Base-by-base conservation (phyloP, 2,329 filamentous ascomycete species). In the Venturia oleaginea region DNA sequence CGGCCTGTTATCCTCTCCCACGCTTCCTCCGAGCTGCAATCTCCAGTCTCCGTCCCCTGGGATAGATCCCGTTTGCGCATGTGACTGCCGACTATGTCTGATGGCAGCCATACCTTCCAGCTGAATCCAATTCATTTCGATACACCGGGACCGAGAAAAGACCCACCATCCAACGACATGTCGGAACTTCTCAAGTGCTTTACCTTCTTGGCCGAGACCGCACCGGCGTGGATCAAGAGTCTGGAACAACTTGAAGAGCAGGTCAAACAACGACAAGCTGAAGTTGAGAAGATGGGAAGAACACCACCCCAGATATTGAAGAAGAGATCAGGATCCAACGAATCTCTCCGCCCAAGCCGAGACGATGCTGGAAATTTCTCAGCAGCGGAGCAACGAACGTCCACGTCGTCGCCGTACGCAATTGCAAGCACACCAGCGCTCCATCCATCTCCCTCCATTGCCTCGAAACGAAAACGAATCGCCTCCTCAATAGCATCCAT, bases 401-500 rank as follows among this genome's bases (percentile, higher is more conserved):
- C 68, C 69, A n/a, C 59, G 60, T 37, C 65, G 62, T n/a, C 62
- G 66, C 10, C 67, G 68, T 4, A 68, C 61, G 2, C 30, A 66
- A 17, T 62, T 63, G 43, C 63, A 42, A 38, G 22, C 55, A 46
- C 62, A 10, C 69, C 43, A 27, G 15, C 30, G 38, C 68, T 48
- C 68, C 55, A 62, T 30, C 43, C 59, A 42, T 67, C 34, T 43
- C 68, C 6, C 65, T 59, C 67, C 3, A 71, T 66, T 19, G 71
- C 63, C 38, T 32, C 55, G 3, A 34, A 64, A 38, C 65, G 71
- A 32, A 80, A 81, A 69, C 74, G 78, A 48, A 80, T 80, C 70
- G 75, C 77, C 7, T 70, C 72, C 1, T 80, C 79, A 3, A 68
- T 76, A 27, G 68, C 71, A 7, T 79, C 78, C 3, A 76, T 72